phyloP scores from a whole-genome alignment of 1,284 basidiomycete species.

The Boletellus deceptivus region DNA sequence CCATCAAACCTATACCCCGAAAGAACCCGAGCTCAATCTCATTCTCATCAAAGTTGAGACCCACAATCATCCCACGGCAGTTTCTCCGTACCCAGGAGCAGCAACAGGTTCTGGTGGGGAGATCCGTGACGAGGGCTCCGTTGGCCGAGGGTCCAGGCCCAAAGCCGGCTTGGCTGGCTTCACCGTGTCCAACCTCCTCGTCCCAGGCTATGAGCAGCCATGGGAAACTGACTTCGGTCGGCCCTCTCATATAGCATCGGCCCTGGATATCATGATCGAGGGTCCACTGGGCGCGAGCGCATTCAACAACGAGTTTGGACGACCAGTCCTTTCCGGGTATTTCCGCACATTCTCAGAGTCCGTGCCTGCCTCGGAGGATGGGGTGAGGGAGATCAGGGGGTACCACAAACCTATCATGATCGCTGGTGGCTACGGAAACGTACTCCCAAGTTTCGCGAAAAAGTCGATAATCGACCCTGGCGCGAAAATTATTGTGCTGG shows the following conservation, averaged over 20 bases:
- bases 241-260: conserved; percentile 88
- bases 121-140: conserved; percentile 97
- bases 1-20: conserved; percentile 51
- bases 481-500: conserved; percentile 91
- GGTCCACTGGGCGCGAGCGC: conserved; percentile 93
- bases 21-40: conserved; percentile 71
- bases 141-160: conserved; percentile 92
- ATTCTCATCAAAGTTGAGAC: conserved; percentile 99
- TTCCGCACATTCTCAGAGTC: conserved; percentile 88
- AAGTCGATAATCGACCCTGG: conserved; percentile 77
- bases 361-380: conserved; percentile 48
- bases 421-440: conserved; percentile 94
- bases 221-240: conserved; percentile 94
- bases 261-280: conserved; percentile 96
- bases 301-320: conserved; percentile 99
- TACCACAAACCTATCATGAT: conserved; percentile 99
- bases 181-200: conserved; percentile 92
- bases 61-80: conserved; percentile 98
- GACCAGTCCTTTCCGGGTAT: conserved; percentile 83
- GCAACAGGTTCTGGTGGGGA: conserved; percentile 98
- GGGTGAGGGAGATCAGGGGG: conserved; percentile 68
- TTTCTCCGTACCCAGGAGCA: conserved; percentile 96
- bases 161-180: conserved; percentile 96
- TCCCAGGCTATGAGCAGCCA: conserved; percentile 84
- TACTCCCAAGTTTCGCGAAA: conserved; percentile 76